Evolutionary conservation across 768 basidiomycete species (phyloP).

Genomic region (Tricholoma bakamatsutake): DNA sequence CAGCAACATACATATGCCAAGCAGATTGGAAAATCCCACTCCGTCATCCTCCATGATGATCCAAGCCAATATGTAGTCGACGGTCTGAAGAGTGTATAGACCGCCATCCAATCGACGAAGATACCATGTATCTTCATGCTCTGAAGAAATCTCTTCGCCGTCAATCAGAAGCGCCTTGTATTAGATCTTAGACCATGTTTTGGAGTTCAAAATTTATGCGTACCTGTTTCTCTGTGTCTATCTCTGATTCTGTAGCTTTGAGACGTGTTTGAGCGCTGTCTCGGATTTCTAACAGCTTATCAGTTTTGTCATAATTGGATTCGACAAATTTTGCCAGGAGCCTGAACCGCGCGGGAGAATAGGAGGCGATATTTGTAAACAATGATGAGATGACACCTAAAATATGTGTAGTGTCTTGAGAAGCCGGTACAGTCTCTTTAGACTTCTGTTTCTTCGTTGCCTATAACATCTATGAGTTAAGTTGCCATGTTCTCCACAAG

Average conservation of each 20-base stretch:
- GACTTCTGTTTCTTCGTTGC: slow-evolving; percentile 61
- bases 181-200: neutral
- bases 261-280: slow-evolving; percentile 63
- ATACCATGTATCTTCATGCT: slow-evolving; percentile 76
- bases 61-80: slow-evolving; percentile 95
- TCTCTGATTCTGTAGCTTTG: slow-evolving; percentile 54
- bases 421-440: slow-evolving; percentile 39
- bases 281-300: slow-evolving; percentile 85
- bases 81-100: slow-evolving; percentile 80
- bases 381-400: slow-evolving; percentile 86
- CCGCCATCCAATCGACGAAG: slow-evolving; percentile 85
- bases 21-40: slow-evolving; percentile 40
- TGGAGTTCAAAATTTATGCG: slow-evolving; percentile 8
- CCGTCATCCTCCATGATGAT: slow-evolving; percentile 97
- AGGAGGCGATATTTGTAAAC: slow-evolving; percentile 81
- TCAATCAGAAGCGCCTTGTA: slow-evolving; percentile 38
- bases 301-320: slow-evolving; percentile 87
- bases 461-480: slow-evolving; percentile 20
- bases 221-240: slow-evolving; percentile 66
- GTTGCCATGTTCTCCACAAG: slow-evolving; percentile 4
- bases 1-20: neutral
- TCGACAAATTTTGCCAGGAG: slow-evolving; percentile 94
- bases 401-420: slow-evolving; percentile 84
- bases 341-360: slow-evolving; percentile 73
- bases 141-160: slow-evolving; percentile 51